Base-by-base conservation (phyloP, 2,329 filamentous ascomycete species). In the Graphiopsis chlorocephala region DNA sequence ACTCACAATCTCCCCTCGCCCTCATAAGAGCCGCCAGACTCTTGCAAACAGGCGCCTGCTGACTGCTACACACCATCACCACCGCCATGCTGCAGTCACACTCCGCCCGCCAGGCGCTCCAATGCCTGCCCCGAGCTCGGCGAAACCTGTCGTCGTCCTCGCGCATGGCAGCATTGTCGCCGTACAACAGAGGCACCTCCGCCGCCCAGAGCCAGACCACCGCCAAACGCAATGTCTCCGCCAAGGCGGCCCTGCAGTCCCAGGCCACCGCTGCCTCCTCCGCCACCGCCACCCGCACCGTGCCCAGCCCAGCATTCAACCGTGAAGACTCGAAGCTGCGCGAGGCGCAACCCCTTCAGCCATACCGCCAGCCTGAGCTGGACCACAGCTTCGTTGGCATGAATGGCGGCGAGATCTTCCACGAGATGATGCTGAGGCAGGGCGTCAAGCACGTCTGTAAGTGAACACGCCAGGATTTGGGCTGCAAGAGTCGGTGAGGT, bases 401-500 rank as follows among this genome's bases (percentile, higher is more conserved):
- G 85, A 96, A 88, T 58, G 94, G 95, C 76, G 95, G 95, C 76
- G 90, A 97, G 79, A 97, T 98, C 72, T 97, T 98, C 80, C 93
- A 98, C 79, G 94, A 98, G 81, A 98, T 98, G 94, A 97, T 99
- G 93, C 85, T 96, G 67, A 86, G 94, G 75, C 91, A 94, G 72
- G 86, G 84, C 72, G 94, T 99, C 64, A 95, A 97, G 82, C 92
- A 97, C 78, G 86, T 98, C 75, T 98, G 92, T 96, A 84, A 76
- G 92, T 89, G 31, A 55, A n/a, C 45, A 14, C 42, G 57, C 53
- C 15, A 38, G n/a, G 23, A 38, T 6, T 20, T 11, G 0, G n/a
- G 12, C 29, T 5, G 17, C 50, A n/a, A 47, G 25, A 56, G 35
- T 58, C 48, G 58, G 25, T 53, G 63, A 65, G 63, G 61, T 29